A percentile compares a stretch with the other conserved stretches of the same genome.
These are phyloP conservation scores for Trichosanthes cucumerina DNA, from an alignment of 306 rosid species.

Conservation along the genomic window DNA sequence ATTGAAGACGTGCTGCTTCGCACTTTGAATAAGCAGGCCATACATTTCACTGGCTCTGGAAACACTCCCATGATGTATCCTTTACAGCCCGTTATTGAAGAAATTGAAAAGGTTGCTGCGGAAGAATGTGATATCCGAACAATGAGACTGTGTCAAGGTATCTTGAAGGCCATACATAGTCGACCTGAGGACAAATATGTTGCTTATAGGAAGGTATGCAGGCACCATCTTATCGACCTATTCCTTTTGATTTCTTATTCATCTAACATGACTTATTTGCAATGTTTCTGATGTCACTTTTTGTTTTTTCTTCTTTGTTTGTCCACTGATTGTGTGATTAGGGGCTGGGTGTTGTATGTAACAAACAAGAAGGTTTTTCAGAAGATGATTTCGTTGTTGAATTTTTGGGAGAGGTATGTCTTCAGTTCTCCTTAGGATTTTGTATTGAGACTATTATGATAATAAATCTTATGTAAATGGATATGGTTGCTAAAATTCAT, in stretches of 20 bases:
- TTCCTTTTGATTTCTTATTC: not conserved
- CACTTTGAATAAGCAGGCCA: conserved; percentile 71
- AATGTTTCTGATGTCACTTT: conserved; percentile 11
- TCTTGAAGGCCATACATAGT: conserved; percentile 59
- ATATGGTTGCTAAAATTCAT: not conserved
- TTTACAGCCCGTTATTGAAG: conserved; percentile 71
- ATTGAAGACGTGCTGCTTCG: conserved; percentile 80
- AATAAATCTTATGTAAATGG: not conserved
- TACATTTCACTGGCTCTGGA: conserved; percentile 75
- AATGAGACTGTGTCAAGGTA: conserved; percentile 63
- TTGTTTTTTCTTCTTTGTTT: conserved; percentile 15
- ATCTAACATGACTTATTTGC: conserved; percentile 6
- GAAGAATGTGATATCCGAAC: conserved; percentile 44
- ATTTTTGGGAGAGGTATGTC: conserved; percentile 93
- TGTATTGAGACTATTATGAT: not conserved
- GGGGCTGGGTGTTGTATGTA: conserved; percentile 99
- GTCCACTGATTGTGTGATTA: conserved; percentile 26
- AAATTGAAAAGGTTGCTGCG: conserved; percentile 57
- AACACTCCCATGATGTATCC: conserved; percentile 74
- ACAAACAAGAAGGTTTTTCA: conserved; percentile 72
- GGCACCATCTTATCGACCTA: conserved; percentile 6
- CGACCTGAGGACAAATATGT: conserved; percentile 96
- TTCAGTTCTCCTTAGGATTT: conserved; percentile 8
- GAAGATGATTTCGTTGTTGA: conserved; percentile 93
- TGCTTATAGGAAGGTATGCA: conserved; percentile 80